These are phyloP conservation scores for Plasmopara muralis DNA, from an alignment of 352 stramenopile species.

Conservation along the genomic window DNA sequence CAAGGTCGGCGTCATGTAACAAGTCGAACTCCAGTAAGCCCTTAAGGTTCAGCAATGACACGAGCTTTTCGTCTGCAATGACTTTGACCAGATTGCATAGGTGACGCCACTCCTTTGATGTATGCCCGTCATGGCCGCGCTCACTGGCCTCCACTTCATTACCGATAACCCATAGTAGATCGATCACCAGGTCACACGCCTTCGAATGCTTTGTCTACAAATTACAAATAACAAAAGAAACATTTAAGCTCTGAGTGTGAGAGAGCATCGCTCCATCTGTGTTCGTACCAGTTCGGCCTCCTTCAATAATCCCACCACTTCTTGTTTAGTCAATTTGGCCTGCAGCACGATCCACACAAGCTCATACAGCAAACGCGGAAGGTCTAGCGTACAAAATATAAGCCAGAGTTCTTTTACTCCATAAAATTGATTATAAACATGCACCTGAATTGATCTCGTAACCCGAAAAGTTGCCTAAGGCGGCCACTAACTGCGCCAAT, in stretches of 20 bases:
- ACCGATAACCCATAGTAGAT: constrained; percentile 67
- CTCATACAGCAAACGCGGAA: constrained; percentile 70
- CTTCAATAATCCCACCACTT: constrained; percentile 64
- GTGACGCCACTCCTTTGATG: constrained; percentile 62
- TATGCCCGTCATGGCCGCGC: constrained; percentile 57
- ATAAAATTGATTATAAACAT: constrained; percentile 5
- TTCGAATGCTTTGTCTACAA: constrained; percentile 22
- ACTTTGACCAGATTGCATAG: constrained; percentile 54
- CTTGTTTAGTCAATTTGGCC: constrained; percentile 60
- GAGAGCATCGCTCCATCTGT: background rate
- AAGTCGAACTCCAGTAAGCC: constrained; percentile 68
- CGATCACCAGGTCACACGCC: constrained; percentile 50
- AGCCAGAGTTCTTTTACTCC: background rate
- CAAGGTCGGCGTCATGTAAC: constrained; percentile 58
- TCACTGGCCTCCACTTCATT: constrained; percentile 75
- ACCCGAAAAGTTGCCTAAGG: constrained; percentile 30
- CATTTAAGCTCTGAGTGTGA: background rate
- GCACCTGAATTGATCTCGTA: constrained; percentile 26
- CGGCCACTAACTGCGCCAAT: constrained; percentile 28
- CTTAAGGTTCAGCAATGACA: constrained; percentile 50
- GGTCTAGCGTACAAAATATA: constrained; percentile 17
- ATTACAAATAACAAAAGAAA: background rate
- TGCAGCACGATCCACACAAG: constrained; percentile 71
- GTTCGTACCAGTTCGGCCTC: constrained; percentile 45
- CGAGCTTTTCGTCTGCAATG: constrained; percentile 61